Percentiles rank a stretch among this genome's conserved stretches.
These are phyloP conservation scores for Cladosporium sp. DNA, from an alignment of 2,329 filamentous ascomycete species.

Conservation along the genomic window DNA sequence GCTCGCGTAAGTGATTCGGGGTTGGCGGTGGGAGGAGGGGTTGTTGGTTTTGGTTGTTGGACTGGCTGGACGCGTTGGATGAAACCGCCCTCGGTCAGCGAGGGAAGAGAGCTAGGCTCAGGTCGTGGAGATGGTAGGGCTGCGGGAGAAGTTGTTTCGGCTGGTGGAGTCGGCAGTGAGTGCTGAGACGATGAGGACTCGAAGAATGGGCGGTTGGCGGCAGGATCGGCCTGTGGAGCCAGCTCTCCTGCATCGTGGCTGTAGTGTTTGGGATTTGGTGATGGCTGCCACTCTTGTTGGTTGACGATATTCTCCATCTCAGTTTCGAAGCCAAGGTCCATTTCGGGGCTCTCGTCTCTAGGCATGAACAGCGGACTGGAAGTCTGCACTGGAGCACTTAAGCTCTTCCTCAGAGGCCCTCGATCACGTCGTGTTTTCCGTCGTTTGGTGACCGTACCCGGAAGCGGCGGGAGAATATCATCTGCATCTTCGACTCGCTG, in stretches of 20 bases:
- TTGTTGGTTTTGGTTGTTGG: neutral
- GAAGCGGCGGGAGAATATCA: conserved; percentile 25
- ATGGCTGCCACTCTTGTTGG: conserved; percentile 6
- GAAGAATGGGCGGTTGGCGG: neutral
- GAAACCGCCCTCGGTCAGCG: neutral
- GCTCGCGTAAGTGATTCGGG: neutral
- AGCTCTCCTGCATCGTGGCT: conserved; percentile 2
- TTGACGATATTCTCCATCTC: conserved; percentile 18
- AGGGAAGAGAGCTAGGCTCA: neutral
- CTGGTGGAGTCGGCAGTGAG: conserved; percentile 6
- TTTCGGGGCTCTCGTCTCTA: conserved; percentile 1
- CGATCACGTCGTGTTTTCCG: conserved; percentile 24
- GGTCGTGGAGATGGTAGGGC: neutral
- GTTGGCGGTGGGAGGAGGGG: conserved; percentile 3
- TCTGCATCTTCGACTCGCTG: neutral
- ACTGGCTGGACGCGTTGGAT: neutral
- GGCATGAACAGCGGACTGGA: conserved; percentile 12
- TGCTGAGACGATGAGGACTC: neutral
- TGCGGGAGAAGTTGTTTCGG: neutral
- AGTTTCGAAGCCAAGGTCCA: conserved; percentile 14
- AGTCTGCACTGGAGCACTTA: conserved; percentile 31
- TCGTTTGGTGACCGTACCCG: conserved; percentile 36
- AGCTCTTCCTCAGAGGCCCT: conserved; percentile 31
- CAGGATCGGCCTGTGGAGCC: neutral
- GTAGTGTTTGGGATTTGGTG: conserved; percentile 18